These are phyloP conservation scores for Achlya hypogyna DNA, from an alignment of 352 stramenopile genomes.

Conservation along the genomic window DNA sequence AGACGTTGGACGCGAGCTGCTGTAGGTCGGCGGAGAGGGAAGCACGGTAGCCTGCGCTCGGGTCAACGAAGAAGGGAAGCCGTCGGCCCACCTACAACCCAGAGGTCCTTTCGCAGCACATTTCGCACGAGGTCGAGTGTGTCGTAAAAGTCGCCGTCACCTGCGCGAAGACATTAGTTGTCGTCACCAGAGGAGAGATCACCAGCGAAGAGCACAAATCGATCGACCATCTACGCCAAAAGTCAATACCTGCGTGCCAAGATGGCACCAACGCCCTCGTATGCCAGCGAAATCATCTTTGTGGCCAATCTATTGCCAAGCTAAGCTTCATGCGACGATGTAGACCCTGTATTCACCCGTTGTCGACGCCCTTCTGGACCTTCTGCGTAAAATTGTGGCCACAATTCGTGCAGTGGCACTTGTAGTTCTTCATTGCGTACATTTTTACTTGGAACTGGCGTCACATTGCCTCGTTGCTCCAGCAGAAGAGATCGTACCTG, in stretches of 20 bases:
- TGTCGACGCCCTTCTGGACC: constrained; percentile 82
- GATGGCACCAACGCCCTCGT: constrained; percentile 54
- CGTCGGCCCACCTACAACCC: constrained; percentile 81
- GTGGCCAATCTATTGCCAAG: constrained; percentile 52
- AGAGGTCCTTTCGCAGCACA: constrained; percentile 73
- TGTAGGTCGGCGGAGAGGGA: constrained; percentile 68
- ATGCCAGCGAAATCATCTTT: constrained; percentile 77
- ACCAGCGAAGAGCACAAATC: constrained; percentile 78
- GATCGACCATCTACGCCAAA: constrained; percentile 51
- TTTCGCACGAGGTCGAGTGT: constrained; percentile 75
- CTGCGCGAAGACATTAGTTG: constrained; percentile 24
- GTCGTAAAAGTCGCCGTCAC: constrained; percentile 81
- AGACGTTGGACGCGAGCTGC: constrained; percentile 56
- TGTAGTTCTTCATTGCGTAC: constrained; percentile 79
- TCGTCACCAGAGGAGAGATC: too few relatives aligned
- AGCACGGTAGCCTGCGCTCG: constrained; percentile 47
- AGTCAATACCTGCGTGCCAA: constrained; percentile 4
- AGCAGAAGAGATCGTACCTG: constrained; percentile 30
- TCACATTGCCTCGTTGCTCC: background rate
- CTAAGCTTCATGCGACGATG: background rate
- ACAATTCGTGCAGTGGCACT: constrained; percentile 54
- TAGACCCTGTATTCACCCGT: constrained; percentile 39
- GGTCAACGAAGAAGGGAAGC: too few relatives aligned
- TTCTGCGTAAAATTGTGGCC: constrained; percentile 59
- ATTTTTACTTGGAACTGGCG: constrained; percentile 73